These are phyloP conservation scores for Beauveria caledonica DNA, from an alignment of 2,329 filamentous ascomycete genomes.

Conservation along the genomic window DNA sequence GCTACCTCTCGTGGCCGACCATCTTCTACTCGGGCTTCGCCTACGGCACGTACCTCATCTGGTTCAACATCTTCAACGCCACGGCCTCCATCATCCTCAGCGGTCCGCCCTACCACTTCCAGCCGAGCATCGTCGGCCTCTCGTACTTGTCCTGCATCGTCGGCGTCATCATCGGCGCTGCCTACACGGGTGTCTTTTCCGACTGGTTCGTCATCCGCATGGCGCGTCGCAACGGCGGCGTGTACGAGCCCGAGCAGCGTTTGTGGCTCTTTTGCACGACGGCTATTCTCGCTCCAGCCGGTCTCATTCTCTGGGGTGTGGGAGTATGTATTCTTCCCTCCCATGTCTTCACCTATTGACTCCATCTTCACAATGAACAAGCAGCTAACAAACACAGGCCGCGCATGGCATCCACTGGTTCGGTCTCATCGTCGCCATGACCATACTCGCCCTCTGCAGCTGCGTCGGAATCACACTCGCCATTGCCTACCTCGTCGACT, in stretches of 20 bases:
- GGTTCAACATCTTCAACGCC: slow-evolving; percentile 36
- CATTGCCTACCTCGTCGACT: slow-evolving; percentile 33
- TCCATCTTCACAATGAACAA: neutral
- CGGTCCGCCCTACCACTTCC: slow-evolving; percentile 30
- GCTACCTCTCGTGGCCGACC: slow-evolving; percentile 32
- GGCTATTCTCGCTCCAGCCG: slow-evolving; percentile 21
- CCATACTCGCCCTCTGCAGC: slow-evolving; percentile 24
- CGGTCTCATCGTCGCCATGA: slow-evolving; percentile 33
- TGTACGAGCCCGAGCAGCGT: slow-evolving; percentile 34
- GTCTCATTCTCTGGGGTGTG: slow-evolving; percentile 26
- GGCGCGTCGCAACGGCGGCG: slow-evolving; percentile 31
- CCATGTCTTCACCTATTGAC: neutral
- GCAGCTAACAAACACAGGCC: slow-evolving; percentile 13
- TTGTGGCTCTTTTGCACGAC: slow-evolving; percentile 31
- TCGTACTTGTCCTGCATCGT: slow-evolving; percentile 30
- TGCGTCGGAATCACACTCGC: slow-evolving; percentile 29
- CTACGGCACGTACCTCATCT: slow-evolving; percentile 34
- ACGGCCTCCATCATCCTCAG: slow-evolving; percentile 33
- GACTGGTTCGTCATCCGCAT: slow-evolving; percentile 31
- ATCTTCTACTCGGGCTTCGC: slow-evolving; percentile 35
- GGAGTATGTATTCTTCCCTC: slow-evolving; percentile 17
- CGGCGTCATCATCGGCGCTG: slow-evolving; percentile 22
- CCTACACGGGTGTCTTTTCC: slow-evolving; percentile 26
- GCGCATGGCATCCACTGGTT: slow-evolving; percentile 33
- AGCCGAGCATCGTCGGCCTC: slow-evolving; percentile 30